Evolutionary conservation across 441 rosid genomes (phyloP), one percentile per base, ranked within the genome.

Genomic region (Adansonia rubrostipa): DNA sequence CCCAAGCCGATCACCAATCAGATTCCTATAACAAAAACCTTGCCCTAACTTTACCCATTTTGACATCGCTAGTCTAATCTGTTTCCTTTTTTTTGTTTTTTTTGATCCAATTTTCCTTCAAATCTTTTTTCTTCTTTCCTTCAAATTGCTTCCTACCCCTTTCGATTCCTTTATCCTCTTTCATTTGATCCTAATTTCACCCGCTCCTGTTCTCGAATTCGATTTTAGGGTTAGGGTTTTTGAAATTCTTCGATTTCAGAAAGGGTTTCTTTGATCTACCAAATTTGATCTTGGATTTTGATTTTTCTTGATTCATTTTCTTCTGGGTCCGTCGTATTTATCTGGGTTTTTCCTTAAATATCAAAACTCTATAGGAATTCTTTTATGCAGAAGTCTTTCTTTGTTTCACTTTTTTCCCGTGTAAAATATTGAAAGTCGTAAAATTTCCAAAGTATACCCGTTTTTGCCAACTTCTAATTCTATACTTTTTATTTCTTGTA

Each of bases 211-310:
- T 1, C 36, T 7, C 14, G 8, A 22, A 40, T 81, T 66, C 62
- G 14, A 71, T 78, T 82, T 79, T 83, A 87, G 85, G 89, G 84
- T 82, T 85, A 80, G 87, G 85, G 87, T 79, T 85, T 80, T 19
- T 5, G 1, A 17, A 47, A 61, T 69, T 78, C 36, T 40, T 58
- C 33, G 69, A 56, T 77, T 79, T 67, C 57, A 0, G 6, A 28
- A 10, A 53, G 72, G 15, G 66, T 73, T 74, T 74, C 54, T 58
- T 75, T 28, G 80, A 85, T 83, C 76, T 73, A n/a, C 40, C 9
- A 3, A 77, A 15, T 40, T 42, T 40, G 71, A 73, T 10, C 9
- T 9, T 24, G 24, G 40, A 40, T 19, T 73, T 44, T 81, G 9
- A 42, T 10, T 69, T 74, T 44, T 47, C 2, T 4, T 58, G 51